Conservation (phyloP, 768 basidiomycete species). For the Boletus eberwhitei region DNA sequence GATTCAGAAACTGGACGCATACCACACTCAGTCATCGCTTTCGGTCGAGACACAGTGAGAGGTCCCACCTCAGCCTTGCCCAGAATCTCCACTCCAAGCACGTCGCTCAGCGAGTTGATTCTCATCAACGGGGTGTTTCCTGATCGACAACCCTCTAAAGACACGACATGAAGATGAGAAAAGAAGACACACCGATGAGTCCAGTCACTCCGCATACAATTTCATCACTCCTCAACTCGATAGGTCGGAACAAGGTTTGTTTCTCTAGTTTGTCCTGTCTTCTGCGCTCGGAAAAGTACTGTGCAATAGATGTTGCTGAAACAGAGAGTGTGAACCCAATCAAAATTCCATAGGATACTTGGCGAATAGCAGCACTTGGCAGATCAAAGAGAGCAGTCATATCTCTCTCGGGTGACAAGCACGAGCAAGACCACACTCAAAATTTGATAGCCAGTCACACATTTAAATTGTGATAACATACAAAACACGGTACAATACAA, state of each 20-base stretch:
- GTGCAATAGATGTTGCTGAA: constrained; percentile 61
- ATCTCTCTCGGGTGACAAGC: too few relatives aligned
- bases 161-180: neutral
- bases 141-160: constrained; percentile 25
- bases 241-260: constrained; percentile 48
- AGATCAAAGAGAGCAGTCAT: constrained; percentile 20
- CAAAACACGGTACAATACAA: too few relatives aligned
- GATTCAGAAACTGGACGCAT: constrained; percentile 80
- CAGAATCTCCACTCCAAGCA: constrained; percentile 88
- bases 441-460: too few relatives aligned
- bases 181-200: constrained; percentile 64
- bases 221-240: constrained; percentile 74
- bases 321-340: constrained; percentile 76
- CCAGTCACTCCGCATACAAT: constrained; percentile 78
- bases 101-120: constrained; percentile 88
- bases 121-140: constrained; percentile 93
- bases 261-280: constrained; percentile 33
- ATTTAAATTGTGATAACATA: too few relatives aligned
- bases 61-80: constrained; percentile 85
- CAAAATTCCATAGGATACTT: constrained; percentile 52
- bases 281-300: constrained; percentile 50
- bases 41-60: neutral
- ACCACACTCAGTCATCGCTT: constrained; percentile 39
- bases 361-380: constrained; percentile 27
- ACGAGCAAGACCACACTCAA: too few relatives aligned